These are phyloP conservation scores for Tetracladium maxilliforme DNA, from an alignment of 2,329 filamentous ascomycete genomes.

Conservation along the genomic window DNA sequence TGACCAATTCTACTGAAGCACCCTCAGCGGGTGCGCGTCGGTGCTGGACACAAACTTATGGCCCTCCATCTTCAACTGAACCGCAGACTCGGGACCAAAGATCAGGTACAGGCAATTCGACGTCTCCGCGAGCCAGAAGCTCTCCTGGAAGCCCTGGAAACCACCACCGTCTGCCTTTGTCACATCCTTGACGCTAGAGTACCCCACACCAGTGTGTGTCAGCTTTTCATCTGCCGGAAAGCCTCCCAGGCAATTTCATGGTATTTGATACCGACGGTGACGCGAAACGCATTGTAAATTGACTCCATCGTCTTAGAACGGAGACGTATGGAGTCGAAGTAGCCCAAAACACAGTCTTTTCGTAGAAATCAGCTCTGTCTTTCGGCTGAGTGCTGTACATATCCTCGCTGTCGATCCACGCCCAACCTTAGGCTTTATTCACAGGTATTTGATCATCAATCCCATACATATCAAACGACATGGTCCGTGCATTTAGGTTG, in stretches of 20 bases:
- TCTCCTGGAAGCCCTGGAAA: constrained; percentile 58
- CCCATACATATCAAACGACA: no score
- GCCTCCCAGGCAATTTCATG: constrained; percentile 71
- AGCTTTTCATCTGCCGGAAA: constrained; percentile 48
- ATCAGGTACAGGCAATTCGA: constrained; percentile 69
- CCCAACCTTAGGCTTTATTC: no score
- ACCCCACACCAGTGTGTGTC: constrained; percentile 48
- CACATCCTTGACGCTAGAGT: constrained; percentile 48
- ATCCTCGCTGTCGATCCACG: constrained; percentile 33
- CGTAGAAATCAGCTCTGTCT: constrained; percentile 38
- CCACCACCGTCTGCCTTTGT: constrained; percentile 41
- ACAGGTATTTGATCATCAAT: no score
- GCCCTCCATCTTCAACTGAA: not conserved
- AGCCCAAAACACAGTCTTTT: constrained; percentile 54
- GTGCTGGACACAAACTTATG: constrained; percentile 4
- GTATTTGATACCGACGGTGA: constrained; percentile 58
- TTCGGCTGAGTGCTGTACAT: constrained; percentile 12
- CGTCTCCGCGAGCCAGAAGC: constrained; percentile 74
- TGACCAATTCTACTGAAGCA: no score
- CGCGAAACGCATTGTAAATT: constrained; percentile 70
- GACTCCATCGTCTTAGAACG: constrained; percentile 68
- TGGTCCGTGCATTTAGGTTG: no score
- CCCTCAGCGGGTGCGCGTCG: constrained; percentile 5
- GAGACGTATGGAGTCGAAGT: constrained; percentile 38
- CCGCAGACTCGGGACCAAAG: not conserved